Percentiles rank a stretch among this genome's conserved stretches.
phyloP scores from a whole-genome alignment of 495 filamentous ascomycete genomes.

The Trichoderma parareesei region DNA sequence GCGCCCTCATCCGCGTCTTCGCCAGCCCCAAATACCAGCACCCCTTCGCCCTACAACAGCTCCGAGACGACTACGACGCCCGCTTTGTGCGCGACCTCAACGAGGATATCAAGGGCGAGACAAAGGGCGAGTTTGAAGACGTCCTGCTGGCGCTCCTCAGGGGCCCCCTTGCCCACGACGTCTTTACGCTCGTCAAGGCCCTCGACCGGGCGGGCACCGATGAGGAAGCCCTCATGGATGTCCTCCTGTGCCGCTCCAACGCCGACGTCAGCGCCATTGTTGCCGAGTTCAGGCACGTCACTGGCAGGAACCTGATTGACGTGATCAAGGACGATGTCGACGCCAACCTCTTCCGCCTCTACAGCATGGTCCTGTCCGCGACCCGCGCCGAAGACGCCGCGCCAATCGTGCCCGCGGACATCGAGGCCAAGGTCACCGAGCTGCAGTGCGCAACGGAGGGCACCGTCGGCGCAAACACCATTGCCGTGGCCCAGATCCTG shows the following conservation, averaged over 20 bases:
- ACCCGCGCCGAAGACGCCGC: constrained; percentile 55
- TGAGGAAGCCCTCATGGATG: neutral
- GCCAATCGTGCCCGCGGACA: constrained; percentile 14
- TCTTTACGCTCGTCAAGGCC: neutral
- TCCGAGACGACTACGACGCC: neutral
- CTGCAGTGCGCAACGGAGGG: neutral
- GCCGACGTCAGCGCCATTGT: neutral
- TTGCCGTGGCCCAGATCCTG: constrained; percentile 55
- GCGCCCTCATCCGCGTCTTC: neutral
- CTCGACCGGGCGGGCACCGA: neutral
- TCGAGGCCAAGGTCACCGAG: neutral
- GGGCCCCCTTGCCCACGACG: neutral
- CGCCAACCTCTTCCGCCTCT: constrained; percentile 44
- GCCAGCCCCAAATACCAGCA: neutral
- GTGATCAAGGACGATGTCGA: constrained; percentile 47
- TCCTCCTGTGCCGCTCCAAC: constrained; percentile 3
- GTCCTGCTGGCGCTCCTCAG: neutral
- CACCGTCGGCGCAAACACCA: neutral
- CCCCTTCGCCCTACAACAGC: neutral
- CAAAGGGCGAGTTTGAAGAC: neutral
- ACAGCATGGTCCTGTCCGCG: constrained; percentile 49
- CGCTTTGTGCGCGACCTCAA: neutral
- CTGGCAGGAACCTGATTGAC: neutral
- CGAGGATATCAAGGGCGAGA: neutral
- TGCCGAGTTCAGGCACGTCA: neutral